phyloP scores from a whole-genome alignment of 495 filamentous ascomycete species.

The Aspergillus sclerotioniger region DNA sequence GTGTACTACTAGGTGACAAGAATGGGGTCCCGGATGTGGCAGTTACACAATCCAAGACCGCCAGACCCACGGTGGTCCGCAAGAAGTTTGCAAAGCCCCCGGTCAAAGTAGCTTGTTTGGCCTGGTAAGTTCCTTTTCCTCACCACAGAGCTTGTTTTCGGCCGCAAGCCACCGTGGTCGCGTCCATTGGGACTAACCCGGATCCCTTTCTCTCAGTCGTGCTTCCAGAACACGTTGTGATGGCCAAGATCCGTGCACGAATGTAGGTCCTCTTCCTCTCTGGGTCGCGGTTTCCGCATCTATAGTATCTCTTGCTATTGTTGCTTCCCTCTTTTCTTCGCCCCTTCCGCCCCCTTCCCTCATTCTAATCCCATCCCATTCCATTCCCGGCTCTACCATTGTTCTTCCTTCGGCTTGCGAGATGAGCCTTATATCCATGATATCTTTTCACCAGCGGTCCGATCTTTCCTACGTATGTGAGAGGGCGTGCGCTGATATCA shows the following conservation, averaged over 20 bases:
- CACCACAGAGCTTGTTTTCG: conserved; percentile 1
- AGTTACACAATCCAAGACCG: conserved; percentile 23
- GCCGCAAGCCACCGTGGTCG: conserved; percentile 1
- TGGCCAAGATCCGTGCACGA: conserved; percentile 54
- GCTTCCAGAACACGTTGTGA: conserved; percentile 58
- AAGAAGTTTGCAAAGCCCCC: conserved; percentile 56
- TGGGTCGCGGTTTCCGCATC: neutral
- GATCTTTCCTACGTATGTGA: neutral
- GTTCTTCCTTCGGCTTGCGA: neutral
- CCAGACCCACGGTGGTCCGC: conserved; percentile 30
- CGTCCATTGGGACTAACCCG: conserved; percentile 12
- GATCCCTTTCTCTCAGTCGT: conserved; percentile 39
- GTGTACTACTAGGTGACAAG: conserved; percentile 6
- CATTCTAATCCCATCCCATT: neutral
- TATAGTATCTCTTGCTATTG: neutral
- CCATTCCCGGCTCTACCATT: neutral
- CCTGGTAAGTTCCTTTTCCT: conserved; percentile 47
- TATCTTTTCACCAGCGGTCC: neutral
- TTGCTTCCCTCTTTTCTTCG: neutral
- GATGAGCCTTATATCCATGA: neutral
- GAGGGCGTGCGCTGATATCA: conserved; percentile 9
- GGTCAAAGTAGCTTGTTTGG: conserved; percentile 62
- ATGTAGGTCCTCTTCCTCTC: conserved; percentile 41
- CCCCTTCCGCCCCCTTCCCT: neutral
- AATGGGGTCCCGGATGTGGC: conserved; percentile 15